These are phyloP conservation scores for Musa beccarii DNA, from an alignment of 176 grass and related monocot genomes.

Conservation along the genomic window DNA sequence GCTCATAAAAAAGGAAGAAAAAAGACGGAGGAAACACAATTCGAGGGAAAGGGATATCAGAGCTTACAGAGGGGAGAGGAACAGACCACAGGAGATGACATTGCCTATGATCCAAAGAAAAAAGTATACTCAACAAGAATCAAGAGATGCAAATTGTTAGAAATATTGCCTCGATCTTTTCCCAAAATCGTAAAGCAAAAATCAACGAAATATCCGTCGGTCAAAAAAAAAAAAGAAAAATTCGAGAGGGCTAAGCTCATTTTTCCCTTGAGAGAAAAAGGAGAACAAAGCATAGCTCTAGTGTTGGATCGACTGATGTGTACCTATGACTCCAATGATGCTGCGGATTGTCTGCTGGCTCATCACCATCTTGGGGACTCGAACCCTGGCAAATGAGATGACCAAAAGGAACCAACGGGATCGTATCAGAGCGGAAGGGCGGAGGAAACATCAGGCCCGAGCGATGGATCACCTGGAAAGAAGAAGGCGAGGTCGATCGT, in stretches of 20 bases:
- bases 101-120: conserved; percentile 32
- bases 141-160: no score
- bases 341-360: not conserved
- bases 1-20: not conserved
- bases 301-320: not conserved
- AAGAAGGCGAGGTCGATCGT: no score
- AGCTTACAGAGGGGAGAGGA: conserved; percentile 67
- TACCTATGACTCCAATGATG: conserved; percentile 9
- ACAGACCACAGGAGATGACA: conserved; percentile 67
- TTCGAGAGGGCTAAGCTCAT: not conserved
- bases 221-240: no score
- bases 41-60: not conserved
- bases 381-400: not conserved
- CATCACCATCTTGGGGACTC: not conserved
- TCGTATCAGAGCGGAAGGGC: not conserved
- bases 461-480: no score
- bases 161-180: no score
- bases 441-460: no score
- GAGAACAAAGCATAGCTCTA: no score
- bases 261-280: not conserved
- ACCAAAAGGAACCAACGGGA: not conserved
- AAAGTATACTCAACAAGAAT: no score
- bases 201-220: no score
- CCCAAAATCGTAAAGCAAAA: no score
- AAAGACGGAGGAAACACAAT: no score